Base-by-base conservation (phyloP, 176 grass and related monocot species). In the Bonia amplexicaulis region DNA sequence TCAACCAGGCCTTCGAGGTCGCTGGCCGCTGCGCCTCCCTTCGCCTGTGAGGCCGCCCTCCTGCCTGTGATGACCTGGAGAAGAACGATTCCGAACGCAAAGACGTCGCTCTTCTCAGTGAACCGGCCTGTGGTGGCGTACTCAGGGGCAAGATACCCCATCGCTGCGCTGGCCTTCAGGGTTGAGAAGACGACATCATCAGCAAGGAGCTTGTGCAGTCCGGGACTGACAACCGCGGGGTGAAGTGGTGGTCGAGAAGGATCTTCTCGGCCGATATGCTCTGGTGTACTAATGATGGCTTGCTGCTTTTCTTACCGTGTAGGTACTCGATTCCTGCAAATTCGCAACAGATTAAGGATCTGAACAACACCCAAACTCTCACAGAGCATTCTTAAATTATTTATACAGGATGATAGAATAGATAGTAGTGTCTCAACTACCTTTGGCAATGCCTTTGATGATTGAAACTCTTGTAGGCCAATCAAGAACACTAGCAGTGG, bases 101-200 rank as follows among this genome's bases (percentile, higher is more conserved):
- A 99, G 41, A 99, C 90, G 4, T 99, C 96, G 5, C 93, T 99
- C 82, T 99, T 99, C 71, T 99, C 93, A 0, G 93, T 99, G 93
- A 99, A 99, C 15, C 96, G 90, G 0, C 96, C 93, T 0, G 86
- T 89, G 12, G 85, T 92, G 17, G 91, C 78, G 2, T 99, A 99
- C 69, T 99, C 93, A 0, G 93, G 93, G 0, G 96, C 91, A 7
- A 99, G 85, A 63, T 99, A 99, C 13, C 96, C 96, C 96, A 92
- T 96, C 5, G 96, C 96, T 7, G 96, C 96, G 2, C 91, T 99
- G 65, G 88, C 80, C 82, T 99, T 99, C 42, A 99, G 90, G 44
- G 88, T 89, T 1, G 96, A 96, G 93, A 96, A 99, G 69, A 95
- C 74, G 0, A 96, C 94, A 19, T 99, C 96, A 0, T 99, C 96